These are phyloP conservation scores for Glonium stellatum DNA, from an alignment of 495 filamentous ascomycete genomes.

Conservation along the genomic window DNA sequence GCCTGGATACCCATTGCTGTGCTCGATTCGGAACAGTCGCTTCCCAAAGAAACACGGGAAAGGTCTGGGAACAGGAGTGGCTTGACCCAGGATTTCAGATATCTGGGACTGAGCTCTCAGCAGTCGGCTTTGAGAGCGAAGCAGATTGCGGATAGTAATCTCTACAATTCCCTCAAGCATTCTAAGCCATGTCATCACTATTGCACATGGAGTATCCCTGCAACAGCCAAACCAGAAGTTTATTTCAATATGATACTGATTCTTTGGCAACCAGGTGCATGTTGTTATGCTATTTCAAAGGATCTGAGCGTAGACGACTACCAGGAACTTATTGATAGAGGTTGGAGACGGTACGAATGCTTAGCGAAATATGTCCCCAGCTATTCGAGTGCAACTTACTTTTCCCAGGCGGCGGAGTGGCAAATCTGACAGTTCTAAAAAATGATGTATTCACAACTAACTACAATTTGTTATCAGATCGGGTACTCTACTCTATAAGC, in stretches of 20 bases:
- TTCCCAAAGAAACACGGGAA: too few relatives aligned
- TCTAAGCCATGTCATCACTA: background rate
- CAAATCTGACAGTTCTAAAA: background rate
- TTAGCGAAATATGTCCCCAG: background rate
- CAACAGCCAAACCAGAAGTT: background rate
- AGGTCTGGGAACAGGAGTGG: too few relatives aligned
- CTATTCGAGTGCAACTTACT: background rate
- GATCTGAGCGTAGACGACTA: constrained; percentile 67
- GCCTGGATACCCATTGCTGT: background rate
- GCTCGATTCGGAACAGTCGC: background rate
- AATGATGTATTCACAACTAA: constrained; percentile 22
- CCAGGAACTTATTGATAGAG: constrained; percentile 73
- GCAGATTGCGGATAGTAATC: background rate
- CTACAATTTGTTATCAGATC: constrained; percentile 39
- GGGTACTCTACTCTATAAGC: constrained; percentile 83
- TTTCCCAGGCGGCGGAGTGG: background rate
- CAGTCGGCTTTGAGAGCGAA: too few relatives aligned
- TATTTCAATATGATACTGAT: background rate
- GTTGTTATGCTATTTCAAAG: constrained; percentile 69
- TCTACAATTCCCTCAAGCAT: background rate
- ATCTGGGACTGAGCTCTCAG: too few relatives aligned
- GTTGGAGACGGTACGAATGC: constrained; percentile 70
- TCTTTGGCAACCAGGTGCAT: constrained; percentile 53
- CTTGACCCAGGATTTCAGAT: too few relatives aligned
- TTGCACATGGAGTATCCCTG: background rate